Conservation (phyloP, 75 land plant genomes). For the Pinus tabuliformis region DNA sequence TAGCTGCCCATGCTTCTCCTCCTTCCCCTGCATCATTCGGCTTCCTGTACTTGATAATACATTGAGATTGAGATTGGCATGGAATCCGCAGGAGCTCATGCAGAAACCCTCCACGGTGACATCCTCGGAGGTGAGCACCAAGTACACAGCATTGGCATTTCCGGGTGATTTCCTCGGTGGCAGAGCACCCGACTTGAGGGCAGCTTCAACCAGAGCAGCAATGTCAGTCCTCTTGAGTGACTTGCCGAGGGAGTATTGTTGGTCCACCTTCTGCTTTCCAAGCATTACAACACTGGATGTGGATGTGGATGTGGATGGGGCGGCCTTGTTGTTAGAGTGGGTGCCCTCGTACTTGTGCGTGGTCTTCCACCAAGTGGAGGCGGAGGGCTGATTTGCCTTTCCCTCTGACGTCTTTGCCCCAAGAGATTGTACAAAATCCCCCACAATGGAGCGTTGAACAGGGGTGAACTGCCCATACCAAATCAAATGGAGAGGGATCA, state of each 20-base stretch:
- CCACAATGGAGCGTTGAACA: background rate
- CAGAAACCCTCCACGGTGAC: too few species aligned
- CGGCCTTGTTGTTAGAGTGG: background rate
- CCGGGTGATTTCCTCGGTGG: background rate
- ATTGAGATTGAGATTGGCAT: too few species aligned
- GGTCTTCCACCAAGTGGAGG: constrained; percentile 11
- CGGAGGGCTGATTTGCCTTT: background rate
- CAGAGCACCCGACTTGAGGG: background rate
- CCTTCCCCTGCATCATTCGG: constrained; percentile 14
- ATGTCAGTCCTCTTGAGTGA: too few species aligned
- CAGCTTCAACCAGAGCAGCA: too few species aligned
- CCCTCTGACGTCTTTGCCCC: background rate
- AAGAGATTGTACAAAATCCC: background rate
- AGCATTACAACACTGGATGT: constrained; percentile 1
- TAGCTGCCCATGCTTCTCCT: too few species aligned
- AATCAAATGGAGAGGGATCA: too few species aligned
- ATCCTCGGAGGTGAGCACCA: background rate
- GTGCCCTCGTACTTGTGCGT: background rate
- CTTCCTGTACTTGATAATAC: background rate
- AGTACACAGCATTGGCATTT: constrained; percentile 11
- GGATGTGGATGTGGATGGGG: constrained; percentile 4
- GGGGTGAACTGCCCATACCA: too few species aligned
- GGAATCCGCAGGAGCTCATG: too few species aligned
- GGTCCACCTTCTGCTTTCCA: constrained; percentile 12
- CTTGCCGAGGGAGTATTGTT: constrained; percentile 1